These are phyloP conservation scores for Vanderwaltozyma tropicalis DNA, from an alignment of 805 yeast species.

Conservation along the genomic window DNA sequence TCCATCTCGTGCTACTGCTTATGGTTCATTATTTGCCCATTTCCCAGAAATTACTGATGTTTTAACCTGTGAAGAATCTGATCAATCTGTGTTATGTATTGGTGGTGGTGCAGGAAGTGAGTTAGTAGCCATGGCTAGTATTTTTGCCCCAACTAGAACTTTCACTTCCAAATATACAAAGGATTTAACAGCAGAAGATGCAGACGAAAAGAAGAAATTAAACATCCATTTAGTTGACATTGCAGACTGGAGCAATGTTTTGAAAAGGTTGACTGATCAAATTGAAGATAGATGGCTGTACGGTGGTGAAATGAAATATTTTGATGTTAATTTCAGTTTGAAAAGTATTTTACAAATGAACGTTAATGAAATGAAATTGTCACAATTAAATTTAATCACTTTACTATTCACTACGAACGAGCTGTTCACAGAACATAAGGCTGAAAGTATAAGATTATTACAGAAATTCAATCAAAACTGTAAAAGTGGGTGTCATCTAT, in stretches of 20 bases:
- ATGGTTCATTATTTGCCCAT: slow-evolving; percentile 53
- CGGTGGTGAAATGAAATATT: slow-evolving; percentile 24
- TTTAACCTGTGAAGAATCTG: slow-evolving; percentile 7
- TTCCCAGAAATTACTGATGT: slow-evolving; percentile 27
- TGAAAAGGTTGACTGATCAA: slow-evolving; percentile 34
- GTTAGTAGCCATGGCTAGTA: slow-evolving; percentile 48
- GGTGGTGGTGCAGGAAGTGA: slow-evolving; percentile 94
- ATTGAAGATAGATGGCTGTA: slow-evolving; percentile 47
- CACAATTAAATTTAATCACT: slow-evolving; percentile 45
- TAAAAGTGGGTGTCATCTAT: slow-evolving; percentile 43
- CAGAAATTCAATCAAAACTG: slow-evolving; percentile 44
- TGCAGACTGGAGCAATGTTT: slow-evolving; percentile 62
- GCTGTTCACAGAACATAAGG: slow-evolving; percentile 57
- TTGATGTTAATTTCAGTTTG: slow-evolving; percentile 27
- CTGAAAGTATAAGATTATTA: slow-evolving; percentile 49
- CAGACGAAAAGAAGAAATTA: slow-evolving; percentile 19
- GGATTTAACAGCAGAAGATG: background rate
- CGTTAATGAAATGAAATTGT: slow-evolving; percentile 10
- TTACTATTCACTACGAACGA: slow-evolving; percentile 81
- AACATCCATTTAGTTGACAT: slow-evolving; percentile 56
- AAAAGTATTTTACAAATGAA: slow-evolving; percentile 31
- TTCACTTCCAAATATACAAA: slow-evolving; percentile 12
- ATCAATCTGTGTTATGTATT: slow-evolving; percentile 42
- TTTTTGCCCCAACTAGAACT: slow-evolving; percentile 35
- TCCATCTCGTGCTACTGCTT: slow-evolving; percentile 69